Evolutionary conservation across 805 yeast species (phyloP).

Genomic region (Zygoascus bituminiphila): DNA sequence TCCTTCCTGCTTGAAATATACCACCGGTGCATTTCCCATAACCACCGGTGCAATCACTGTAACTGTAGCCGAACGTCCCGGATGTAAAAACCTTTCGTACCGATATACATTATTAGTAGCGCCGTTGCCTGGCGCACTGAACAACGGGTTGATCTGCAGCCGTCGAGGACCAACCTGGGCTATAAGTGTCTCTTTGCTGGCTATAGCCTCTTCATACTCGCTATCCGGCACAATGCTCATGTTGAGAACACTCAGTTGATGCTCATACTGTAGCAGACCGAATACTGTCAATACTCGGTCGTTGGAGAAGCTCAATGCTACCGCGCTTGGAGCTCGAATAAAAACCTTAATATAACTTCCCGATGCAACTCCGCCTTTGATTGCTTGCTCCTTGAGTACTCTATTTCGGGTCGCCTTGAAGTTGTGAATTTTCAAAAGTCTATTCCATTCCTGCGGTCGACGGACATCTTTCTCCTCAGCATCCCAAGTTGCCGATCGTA

Average conservation of each 20-base stretch:
- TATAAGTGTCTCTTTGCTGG: constrained; percentile 69
- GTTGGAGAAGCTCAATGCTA: constrained; percentile 50
- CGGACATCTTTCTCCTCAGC: constrained; percentile 70
- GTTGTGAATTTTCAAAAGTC: constrained; percentile 65
- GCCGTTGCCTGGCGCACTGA: constrained; percentile 56
- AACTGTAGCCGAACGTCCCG: constrained; percentile 66
- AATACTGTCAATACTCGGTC: constrained; percentile 54
- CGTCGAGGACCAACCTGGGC: constrained; percentile 94
- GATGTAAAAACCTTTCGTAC: constrained; percentile 74
- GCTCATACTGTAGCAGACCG: constrained; percentile 77
- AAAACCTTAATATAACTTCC: constrained; percentile 59
- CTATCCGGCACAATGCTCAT: constrained; percentile 83
- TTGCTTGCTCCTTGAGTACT: constrained; percentile 49
- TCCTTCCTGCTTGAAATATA: constrained; percentile 53
- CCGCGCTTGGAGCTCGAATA: constrained; percentile 38
- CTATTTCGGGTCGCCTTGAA: constrained; percentile 69
- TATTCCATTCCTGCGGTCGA: constrained; percentile 70
- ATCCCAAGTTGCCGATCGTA: constrained; percentile 81
- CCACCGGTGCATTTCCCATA: constrained; percentile 70
- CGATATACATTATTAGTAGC: constrained; percentile 82
- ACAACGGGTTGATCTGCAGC: constrained; percentile 70
- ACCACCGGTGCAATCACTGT: constrained; percentile 82
- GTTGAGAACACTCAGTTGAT: constrained; percentile 74
- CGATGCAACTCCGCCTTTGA: constrained; percentile 38
- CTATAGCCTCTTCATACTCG: constrained; percentile 76